A percentile compares a stretch with the other conserved stretches of the same genome.
Evolutionary conservation across 2,329 filamentous ascomycete species (phyloP).

Genomic region (Cladosporium sp.): DNA sequence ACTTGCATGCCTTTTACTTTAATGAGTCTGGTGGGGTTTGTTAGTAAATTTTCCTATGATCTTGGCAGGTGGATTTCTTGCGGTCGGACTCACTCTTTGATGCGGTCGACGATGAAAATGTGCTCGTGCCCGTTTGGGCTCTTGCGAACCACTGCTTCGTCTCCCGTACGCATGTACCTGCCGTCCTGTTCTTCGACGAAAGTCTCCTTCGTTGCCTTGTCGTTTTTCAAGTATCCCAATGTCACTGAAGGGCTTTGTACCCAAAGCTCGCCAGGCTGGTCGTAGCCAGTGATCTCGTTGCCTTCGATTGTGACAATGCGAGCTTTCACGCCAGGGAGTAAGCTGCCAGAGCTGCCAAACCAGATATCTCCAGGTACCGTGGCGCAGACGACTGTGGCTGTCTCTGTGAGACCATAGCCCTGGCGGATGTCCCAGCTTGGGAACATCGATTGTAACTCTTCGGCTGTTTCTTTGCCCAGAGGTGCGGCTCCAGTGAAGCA

Average conservation of each 20-base stretch:
- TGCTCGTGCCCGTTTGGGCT: conserved; percentile 68
- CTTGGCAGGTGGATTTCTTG: not conserved
- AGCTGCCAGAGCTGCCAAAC: conserved; percentile 66
- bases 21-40: conserved; percentile 24
- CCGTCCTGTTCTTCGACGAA: conserved; percentile 57
- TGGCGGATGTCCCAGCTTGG: conserved; percentile 59
- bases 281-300: conserved; percentile 62
- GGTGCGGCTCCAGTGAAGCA: conserved; percentile 76
- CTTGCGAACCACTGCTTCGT: conserved; percentile 68
- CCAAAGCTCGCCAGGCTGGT: conserved; percentile 74
- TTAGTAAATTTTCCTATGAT: not conserved
- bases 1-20: conserved; percentile 68
- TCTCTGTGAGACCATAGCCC: conserved; percentile 74
- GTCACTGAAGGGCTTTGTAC: conserved; percentile 73
- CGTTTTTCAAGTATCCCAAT: conserved; percentile 82
- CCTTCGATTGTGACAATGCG: conserved; percentile 66
- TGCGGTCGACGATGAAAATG: conserved; percentile 76
- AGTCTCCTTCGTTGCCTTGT: conserved; percentile 67
- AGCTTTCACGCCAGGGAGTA: conserved; percentile 60
- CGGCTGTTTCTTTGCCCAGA: conserved; percentile 65
- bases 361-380: conserved; percentile 60
- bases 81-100: conserved; percentile 52
- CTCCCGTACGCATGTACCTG: conserved; percentile 73
- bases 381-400: conserved; percentile 62
- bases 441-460: conserved; percentile 57